These are phyloP conservation scores for Vanderwaltozyma yarrowii DNA, from an alignment of 805 yeast species.

Conservation along the genomic window DNA sequence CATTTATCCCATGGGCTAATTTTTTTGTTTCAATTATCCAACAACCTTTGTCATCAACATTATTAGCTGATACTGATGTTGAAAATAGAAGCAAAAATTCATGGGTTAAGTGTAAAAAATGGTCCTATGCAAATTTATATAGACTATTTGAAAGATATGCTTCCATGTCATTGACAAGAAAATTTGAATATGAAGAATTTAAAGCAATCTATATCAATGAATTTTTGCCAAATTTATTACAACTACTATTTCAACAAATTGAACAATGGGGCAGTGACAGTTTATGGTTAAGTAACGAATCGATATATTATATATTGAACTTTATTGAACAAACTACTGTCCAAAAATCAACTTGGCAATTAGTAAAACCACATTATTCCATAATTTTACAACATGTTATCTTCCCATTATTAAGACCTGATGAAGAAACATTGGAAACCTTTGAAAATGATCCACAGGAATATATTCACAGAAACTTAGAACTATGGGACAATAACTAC, in stretches of 20 bases:
- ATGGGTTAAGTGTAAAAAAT: slow-evolving; percentile 73
- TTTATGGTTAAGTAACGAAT: slow-evolving; percentile 61
- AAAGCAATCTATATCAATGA: slow-evolving; percentile 41
- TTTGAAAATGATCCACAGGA: slow-evolving; percentile 86
- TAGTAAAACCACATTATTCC: slow-evolving; percentile 55
- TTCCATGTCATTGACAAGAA: slow-evolving; percentile 35
- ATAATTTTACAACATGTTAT: slow-evolving; percentile 60
- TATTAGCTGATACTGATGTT: slow-evolving; percentile 35
- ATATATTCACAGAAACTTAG: slow-evolving; percentile 66
- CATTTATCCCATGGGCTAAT: slow-evolving; percentile 58
- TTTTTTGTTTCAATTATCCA: slow-evolving; percentile 60
- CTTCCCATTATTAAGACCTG: slow-evolving; percentile 65
- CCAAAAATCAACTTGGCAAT: slow-evolving; percentile 52
- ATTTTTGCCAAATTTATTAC: slow-evolving; percentile 65
- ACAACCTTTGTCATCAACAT: slow-evolving; percentile 35
- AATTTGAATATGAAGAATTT: slow-evolving; percentile 52
- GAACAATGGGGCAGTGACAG: slow-evolving; percentile 60
- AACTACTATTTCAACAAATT: slow-evolving; percentile 52
- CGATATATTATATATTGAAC: slow-evolving; percentile 52
- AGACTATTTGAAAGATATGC: slow-evolving; percentile 68
- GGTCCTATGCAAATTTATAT: slow-evolving; percentile 75
- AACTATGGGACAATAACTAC: slow-evolving; percentile 47
- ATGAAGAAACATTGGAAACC: slow-evolving; percentile 53
- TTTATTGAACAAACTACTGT: slow-evolving; percentile 55
- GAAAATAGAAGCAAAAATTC: slow-evolving; percentile 48